Conservation (phyloP, 2,329 filamentous ascomycete species). For the Claviceps pazoutovae region DNA sequence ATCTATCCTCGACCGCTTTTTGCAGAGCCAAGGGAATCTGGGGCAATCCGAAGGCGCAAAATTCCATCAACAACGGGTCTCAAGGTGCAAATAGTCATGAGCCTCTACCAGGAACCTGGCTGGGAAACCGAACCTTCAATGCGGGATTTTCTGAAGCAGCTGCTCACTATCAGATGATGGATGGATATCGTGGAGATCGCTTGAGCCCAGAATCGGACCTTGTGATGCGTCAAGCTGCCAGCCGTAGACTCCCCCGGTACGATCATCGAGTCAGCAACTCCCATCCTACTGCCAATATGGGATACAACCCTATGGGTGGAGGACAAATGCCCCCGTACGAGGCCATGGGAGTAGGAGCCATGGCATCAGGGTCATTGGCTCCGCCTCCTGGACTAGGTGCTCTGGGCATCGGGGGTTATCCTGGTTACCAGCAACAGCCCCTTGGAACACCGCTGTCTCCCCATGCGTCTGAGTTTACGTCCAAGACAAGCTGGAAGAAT, state of each 20-base stretch:
- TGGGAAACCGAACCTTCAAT: slow-evolving; percentile 25
- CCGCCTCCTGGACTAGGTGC: slow-evolving; percentile 21
- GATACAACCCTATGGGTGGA: slow-evolving; percentile 19
- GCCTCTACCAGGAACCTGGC: slow-evolving; percentile 29
- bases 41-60: slow-evolving; percentile 31
- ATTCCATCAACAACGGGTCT: slow-evolving; percentile 19
- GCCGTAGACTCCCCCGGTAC: slow-evolving; percentile 32
- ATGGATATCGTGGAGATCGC: slow-evolving; percentile 32
- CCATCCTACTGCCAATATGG: slow-evolving; percentile 18
- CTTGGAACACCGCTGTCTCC: slow-evolving; percentile 56
- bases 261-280: slow-evolving; percentile 29
- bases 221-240: slow-evolving; percentile 26
- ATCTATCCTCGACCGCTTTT: slow-evolving; percentile 35
- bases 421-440: slow-evolving; percentile 39
- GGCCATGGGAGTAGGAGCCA: slow-evolving; percentile 18
- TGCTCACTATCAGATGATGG: slow-evolving; percentile 21
- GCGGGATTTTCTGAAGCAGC: slow-evolving; percentile 27
- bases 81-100: slow-evolving; percentile 22
- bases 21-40: slow-evolving; percentile 43
- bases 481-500: slow-evolving; percentile 39
- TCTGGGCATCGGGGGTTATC: slow-evolving; percentile 30
- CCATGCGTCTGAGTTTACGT: slow-evolving; percentile 61
- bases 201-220: slow-evolving; percentile 35
- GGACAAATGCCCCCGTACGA: slow-evolving; percentile 21
- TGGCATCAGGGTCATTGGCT: slow-evolving; percentile 20